phyloP scores from a whole-genome alignment of 768 basidiomycete species.

The Collybiopsis confluens region DNA sequence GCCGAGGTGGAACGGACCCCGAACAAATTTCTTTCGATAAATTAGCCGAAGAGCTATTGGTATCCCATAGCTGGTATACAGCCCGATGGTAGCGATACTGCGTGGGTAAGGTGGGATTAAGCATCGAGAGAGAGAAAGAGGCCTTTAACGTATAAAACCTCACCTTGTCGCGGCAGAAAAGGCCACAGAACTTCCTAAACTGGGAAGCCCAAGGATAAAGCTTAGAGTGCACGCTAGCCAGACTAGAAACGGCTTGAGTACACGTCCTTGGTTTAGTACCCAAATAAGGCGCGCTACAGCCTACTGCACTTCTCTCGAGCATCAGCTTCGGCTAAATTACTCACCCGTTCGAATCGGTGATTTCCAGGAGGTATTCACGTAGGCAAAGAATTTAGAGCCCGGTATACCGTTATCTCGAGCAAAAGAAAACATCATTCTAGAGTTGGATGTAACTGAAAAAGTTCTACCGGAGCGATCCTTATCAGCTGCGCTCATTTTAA shows the following conservation, averaged over 20 bases:
- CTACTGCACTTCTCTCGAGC: too few species aligned
- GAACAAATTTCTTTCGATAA: constrained; percentile 52
- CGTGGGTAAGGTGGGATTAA: constrained; percentile 32
- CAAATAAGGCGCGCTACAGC: too few species aligned
- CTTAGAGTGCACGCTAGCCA: constrained; percentile 78
- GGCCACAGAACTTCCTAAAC: constrained; percentile 68
- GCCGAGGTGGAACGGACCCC: constrained; percentile 73
- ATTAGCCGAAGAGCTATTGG: constrained; percentile 67
- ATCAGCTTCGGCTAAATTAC: constrained; percentile 1
- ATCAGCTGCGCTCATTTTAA: neutral
- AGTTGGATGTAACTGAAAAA: constrained; percentile 76
- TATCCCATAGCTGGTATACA: constrained; percentile 74
- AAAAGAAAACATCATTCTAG: constrained; percentile 82
- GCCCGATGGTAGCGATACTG: constrained; percentile 66
- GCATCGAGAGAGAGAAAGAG: constrained; percentile 8
- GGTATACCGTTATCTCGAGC: constrained; percentile 73
- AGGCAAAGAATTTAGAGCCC: constrained; percentile 60
- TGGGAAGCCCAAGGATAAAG: constrained; percentile 71
- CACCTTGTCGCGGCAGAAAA: constrained; percentile 51
- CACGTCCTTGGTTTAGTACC: constrained; percentile 1
- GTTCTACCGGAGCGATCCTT: constrained; percentile 36
- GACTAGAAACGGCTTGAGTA: constrained; percentile 31
- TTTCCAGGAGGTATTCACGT: constrained; percentile 53
- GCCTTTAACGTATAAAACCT: too few species aligned
- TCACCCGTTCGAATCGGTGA: constrained; percentile 68